Base-by-base conservation (phyloP, 2,329 filamentous ascomycete genomes). In the Fusarium verticillioides region DNA sequence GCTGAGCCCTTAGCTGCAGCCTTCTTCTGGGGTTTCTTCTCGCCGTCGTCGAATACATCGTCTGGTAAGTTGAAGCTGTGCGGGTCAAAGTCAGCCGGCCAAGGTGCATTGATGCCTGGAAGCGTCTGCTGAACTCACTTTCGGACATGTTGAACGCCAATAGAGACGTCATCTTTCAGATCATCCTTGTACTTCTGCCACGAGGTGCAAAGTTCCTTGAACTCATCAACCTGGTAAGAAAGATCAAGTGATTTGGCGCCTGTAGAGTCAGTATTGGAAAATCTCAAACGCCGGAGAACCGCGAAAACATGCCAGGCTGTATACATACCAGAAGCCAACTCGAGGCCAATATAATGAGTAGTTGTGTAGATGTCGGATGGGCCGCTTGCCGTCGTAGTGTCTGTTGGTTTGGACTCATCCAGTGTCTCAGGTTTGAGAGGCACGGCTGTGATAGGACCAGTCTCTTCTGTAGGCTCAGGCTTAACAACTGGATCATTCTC, bases 321-420 rank as follows among this genome's bases (percentile, higher is more conserved):
- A 43, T 53, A 84, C 89, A 80, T 87, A 94, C 94, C 92, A 85
- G 92, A 89, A 42, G 88, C 87, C 62, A 98, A 84, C 77, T 96
- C 93, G 53, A 98, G 87, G 40, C 96, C 96, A 79, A 99, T 94
- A 80, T 98, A 99, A 81, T 95, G 96, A 3, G 95, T 98, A 30
- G 94, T 95, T 0, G 96, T 98, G 80, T 94, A 97, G 34, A 98
- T 85, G 63, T 86, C 85, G 47, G 77, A 80, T 21, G 70, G 66
- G 32, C 70, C 58, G 46, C 52, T 53, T 42, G 50, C 30, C 13
- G 66, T 59, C 49, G 68, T n/a, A 23, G 56, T 60, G 46, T 73
- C 66, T 18, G 57, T 50, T 16, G 46, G 40, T 19, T 69, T 73
- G 32, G 32, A 30, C 32, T 72, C 61, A 37, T 66, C 60, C 19